Conservation (phyloP, 306 rosid genomes). For the Styphnolobium japonicum region DNA sequence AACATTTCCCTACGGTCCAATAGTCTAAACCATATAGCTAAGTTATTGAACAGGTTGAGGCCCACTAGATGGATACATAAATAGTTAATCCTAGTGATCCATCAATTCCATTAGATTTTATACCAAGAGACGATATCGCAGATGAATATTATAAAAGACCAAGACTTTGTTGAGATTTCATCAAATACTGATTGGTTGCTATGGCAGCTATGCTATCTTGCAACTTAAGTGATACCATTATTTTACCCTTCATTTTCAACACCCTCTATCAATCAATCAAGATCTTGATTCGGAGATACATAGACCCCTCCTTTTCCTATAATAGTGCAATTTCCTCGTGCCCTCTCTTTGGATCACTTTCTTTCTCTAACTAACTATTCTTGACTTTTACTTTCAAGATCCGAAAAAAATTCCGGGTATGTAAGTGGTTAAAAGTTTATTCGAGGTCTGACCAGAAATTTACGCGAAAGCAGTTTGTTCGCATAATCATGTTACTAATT, state of each 20-base stretch:
- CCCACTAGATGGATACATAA: constrained; percentile 11
- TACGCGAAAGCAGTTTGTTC: constrained; percentile 26
- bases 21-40: not conserved
- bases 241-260: constrained; percentile 33
- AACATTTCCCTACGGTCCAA: not conserved
- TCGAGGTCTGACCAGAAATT: constrained; percentile 25
- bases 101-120: constrained; percentile 7
- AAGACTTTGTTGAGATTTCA: constrained; percentile 9
- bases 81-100: constrained; percentile 13
- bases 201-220: constrained; percentile 31
- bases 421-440: not conserved
- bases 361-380: constrained; percentile 9
- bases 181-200: constrained; percentile 11
- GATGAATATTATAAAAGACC: not conserved
- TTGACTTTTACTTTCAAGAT: not conserved
- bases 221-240: constrained; percentile 51
- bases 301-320: constrained; percentile 42
- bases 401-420: not conserved
- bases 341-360: constrained; percentile 8
- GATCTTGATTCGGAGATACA: constrained; percentile 42
- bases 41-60: not conserved
- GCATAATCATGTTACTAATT: constrained; percentile 2
- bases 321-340: not conserved
- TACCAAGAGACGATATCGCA: constrained; percentile 7
- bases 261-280: constrained; percentile 25